A percentile compares a stretch with the other conserved stretches of the same genome.
Evolutionary conservation across 371 early-diverging fungal genomes (phyloP).

Genomic region (Mucor irregularis): DNA sequence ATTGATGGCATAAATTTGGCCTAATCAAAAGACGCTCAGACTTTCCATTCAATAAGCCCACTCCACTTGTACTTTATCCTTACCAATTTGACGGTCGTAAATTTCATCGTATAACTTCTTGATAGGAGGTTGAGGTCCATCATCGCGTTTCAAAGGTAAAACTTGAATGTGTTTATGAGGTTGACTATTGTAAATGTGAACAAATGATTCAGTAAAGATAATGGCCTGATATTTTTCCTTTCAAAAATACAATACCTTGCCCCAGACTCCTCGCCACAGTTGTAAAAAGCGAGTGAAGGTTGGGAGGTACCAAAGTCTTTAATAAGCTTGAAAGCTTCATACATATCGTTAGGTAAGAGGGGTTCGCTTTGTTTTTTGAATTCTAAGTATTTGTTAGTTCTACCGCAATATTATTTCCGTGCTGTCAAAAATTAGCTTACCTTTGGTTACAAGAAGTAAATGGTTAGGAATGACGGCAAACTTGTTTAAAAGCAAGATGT

Average conservation of each 20-base stretch:
- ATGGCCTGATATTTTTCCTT: background rate
- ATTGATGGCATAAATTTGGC: constrained; percentile 47
- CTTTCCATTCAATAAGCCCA: no score
- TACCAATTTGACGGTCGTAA: constrained; percentile 41
- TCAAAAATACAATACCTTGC: constrained; percentile 54
- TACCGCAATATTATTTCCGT: background rate
- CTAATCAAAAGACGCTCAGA: no score
- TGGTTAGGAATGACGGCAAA: constrained; percentile 71
- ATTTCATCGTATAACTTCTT: constrained; percentile 43
- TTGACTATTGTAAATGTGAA: constrained; percentile 34
- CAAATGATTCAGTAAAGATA: background rate
- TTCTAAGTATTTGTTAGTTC: constrained; percentile 32
- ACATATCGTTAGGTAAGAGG: constrained; percentile 59
- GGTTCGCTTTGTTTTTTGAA: constrained; percentile 67
- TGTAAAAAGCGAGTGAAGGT: constrained; percentile 65
- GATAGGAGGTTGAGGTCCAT: constrained; percentile 54
- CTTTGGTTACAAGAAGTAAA: constrained; percentile 71
- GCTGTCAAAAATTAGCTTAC: constrained; percentile 44
- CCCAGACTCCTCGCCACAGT: constrained; percentile 72
- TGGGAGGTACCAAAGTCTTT: constrained; percentile 33
- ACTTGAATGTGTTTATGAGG: constrained; percentile 78
- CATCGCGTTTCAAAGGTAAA: constrained; percentile 45
- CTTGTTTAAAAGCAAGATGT: constrained; percentile 74
- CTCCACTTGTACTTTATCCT: no score
- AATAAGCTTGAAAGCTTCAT: constrained; percentile 56